A percentile compares a stretch with the other conserved stretches of the same genome.
Conservation (phyloP, 78 protist genomes). For the Dictyostelium brefeldianum region DNA sequence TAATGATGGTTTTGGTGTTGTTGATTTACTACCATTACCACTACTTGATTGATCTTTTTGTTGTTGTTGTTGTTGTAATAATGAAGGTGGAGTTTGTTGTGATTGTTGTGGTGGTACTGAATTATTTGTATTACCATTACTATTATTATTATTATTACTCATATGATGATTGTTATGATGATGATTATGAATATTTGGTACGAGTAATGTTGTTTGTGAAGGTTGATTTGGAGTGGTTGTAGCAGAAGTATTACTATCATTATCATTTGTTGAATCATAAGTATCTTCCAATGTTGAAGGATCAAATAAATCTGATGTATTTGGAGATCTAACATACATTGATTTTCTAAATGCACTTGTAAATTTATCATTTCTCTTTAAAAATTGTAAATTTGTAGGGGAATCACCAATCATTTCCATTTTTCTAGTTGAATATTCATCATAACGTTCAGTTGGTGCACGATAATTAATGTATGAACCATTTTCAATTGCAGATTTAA, state of each 20-base stretch:
- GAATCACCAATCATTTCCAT: constrained; percentile 48
- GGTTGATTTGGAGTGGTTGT: neutral
- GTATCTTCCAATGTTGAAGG: constrained; percentile 34
- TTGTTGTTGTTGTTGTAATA: neutral
- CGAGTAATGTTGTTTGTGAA: constrained; percentile 3
- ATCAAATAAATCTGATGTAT: constrained; percentile 49
- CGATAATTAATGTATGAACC: constrained; percentile 77
- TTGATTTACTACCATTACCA: neutral
- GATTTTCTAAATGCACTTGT: constrained; percentile 68
- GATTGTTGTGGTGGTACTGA: neutral
- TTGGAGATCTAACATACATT: constrained; percentile 71
- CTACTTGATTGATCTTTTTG: neutral
- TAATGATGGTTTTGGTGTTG: constrained; percentile 53
- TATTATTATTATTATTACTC: no score
- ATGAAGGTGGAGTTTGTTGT: neutral
- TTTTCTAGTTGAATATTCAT: constrained; percentile 25
- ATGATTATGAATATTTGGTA: neutral
- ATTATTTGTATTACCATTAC: neutral
- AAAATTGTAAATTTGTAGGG: constrained; percentile 39
- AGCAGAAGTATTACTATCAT: neutral
- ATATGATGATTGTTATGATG: no score
- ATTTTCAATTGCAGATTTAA: constrained; percentile 79
- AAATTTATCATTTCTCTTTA: constrained; percentile 62
- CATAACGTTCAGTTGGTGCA: constrained; percentile 69
- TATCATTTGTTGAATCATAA: neutral